phyloP scores from a whole-genome alignment of 2,329 filamentous ascomycete genomes.

The Penicillium sp. region DNA sequence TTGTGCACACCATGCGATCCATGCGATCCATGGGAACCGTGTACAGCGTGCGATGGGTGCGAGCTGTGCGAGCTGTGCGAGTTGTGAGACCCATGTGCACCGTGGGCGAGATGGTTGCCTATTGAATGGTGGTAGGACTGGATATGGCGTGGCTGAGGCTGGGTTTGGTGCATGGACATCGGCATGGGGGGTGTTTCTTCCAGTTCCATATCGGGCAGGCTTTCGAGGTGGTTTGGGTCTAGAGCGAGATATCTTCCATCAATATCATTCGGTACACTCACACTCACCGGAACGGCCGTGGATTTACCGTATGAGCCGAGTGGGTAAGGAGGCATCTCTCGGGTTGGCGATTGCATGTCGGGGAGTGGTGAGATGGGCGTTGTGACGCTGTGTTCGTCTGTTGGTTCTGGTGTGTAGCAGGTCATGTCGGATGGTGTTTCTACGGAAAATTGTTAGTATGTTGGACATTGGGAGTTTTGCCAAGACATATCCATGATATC shows the following conservation, averaged over 20 bases:
- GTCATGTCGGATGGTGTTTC: constrained; percentile 40
- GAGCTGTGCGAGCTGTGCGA: neutral
- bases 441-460: constrained; percentile 12
- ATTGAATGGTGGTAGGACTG: constrained; percentile 14
- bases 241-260: constrained; percentile 3
- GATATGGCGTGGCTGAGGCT: constrained; percentile 4
- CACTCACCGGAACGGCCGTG: constrained; percentile 5
- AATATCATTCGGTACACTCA: constrained; percentile 11
- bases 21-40: neutral
- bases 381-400: constrained; percentile 26
- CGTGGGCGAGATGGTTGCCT: neutral
- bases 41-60: neutral
- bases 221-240: constrained; percentile 28
- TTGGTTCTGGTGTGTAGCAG: constrained; percentile 37
- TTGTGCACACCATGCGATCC: neutral
- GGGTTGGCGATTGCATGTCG: constrained; percentile 26
- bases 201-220: constrained; percentile 26
- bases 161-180: constrained; percentile 13
- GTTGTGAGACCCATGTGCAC: neutral
- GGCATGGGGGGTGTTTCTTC: constrained; percentile 26
- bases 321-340: constrained; percentile 21
- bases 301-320: constrained; percentile 9
- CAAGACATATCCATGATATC: neutral
- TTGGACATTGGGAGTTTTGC: neutral
- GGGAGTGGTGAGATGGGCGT: constrained; percentile 28